Evolutionary conservation across 768 basidiomycete species (phyloP).

Genomic region (Tulasnella sp.): DNA sequence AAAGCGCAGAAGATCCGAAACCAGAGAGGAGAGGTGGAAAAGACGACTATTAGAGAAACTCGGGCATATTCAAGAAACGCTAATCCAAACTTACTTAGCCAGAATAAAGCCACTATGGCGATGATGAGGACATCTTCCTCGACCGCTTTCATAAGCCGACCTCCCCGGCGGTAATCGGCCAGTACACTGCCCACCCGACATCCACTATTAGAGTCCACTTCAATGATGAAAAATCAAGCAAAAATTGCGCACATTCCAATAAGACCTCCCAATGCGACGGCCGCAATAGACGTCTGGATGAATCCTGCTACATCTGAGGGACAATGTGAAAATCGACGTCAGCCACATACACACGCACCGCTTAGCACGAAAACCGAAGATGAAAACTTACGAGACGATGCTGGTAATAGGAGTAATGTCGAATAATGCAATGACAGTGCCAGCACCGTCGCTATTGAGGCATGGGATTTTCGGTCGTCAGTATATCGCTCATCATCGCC

Average conservation of each 20-base stretch:
- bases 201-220: not conserved
- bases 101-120: constrained; percentile 14
- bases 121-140: constrained; percentile 19
- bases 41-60: not conserved
- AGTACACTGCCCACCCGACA: not conserved
- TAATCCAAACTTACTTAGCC: constrained; percentile 4
- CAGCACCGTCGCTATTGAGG: constrained; percentile 8
- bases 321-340: not conserved
- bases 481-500: not conserved
- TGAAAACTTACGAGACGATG: constrained; percentile 9
- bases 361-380: not conserved
- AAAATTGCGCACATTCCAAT: constrained; percentile 12
- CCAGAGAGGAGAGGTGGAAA: not conserved
- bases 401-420: constrained; percentile 14
- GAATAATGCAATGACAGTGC: constrained; percentile 14
- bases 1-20: not conserved
- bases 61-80: not conserved
- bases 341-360: not conserved
- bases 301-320: constrained; percentile 9
- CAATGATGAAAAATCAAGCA: not conserved
- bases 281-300: constrained; percentile 12
- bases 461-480: not conserved
- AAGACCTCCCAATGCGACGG: constrained; percentile 2
- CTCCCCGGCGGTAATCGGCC: constrained; percentile 17
- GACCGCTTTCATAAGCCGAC: constrained; percentile 6